Conservation (phyloP, 441 rosid species). For the Brassica hybrid region DNA sequence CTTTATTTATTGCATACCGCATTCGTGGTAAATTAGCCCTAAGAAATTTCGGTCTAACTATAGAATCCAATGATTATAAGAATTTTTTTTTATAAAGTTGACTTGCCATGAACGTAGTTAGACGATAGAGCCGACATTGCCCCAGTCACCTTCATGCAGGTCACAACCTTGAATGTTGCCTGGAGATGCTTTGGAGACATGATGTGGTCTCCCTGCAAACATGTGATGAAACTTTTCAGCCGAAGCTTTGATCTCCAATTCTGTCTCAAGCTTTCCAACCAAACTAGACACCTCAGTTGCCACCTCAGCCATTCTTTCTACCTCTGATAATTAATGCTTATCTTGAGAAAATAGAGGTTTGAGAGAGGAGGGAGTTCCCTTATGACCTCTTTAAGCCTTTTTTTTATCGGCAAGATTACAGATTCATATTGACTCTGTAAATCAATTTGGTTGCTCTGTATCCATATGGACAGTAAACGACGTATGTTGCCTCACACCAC, state of each 20-base stretch:
- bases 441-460: too few relatives aligned
- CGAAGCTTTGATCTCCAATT: conserved; percentile 18
- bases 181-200: conserved; percentile 36
- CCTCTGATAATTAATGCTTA: neutral
- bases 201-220: conserved; percentile 20
- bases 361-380: conserved; percentile 21
- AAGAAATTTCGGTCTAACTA: too few relatives aligned
- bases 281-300: conserved; percentile 20
- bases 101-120: neutral
- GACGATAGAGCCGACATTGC: conserved; percentile 30
- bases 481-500: too few relatives aligned
- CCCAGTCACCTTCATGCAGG: conserved; percentile 36
- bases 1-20: too few relatives aligned
- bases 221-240: conserved; percentile 37
- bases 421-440: too few relatives aligned
- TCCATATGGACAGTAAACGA: too few relatives aligned
- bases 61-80: too few relatives aligned
- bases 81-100: too few relatives aligned
- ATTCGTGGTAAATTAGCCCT: too few relatives aligned
- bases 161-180: conserved; percentile 25
- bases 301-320: neutral
- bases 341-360: neutral
- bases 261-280: conserved; percentile 12
- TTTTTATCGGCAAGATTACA: too few relatives aligned
- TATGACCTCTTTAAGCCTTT: neutral